A percentile compares a stretch with the other conserved stretches of the same genome.
Conservation (phyloP, 345 rosid species). For the Brassica cretica region DNA sequence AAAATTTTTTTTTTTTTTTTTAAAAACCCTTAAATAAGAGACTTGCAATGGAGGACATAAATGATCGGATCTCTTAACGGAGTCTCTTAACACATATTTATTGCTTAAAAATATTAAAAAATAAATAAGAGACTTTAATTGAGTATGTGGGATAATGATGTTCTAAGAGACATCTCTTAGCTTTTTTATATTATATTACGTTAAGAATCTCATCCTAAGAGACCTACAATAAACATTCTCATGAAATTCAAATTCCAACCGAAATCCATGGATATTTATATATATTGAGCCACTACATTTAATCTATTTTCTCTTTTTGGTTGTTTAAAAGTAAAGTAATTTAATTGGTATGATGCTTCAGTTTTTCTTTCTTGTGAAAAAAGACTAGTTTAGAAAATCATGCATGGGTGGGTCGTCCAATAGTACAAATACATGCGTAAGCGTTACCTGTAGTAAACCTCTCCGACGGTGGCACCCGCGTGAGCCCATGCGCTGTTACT, state of each 20-base stretch:
- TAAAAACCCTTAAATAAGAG: no score
- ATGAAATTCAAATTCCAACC: not conserved
- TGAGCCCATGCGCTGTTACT: constrained; percentile 69
- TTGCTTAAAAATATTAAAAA: no score
- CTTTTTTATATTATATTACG: no score
- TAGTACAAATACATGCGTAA: constrained; percentile 1
- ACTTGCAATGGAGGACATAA: no score
- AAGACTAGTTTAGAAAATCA: not conserved
- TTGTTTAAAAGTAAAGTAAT: not conserved
- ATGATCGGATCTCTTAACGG: no score
- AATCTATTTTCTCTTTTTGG: not conserved
- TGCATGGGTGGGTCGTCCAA: not conserved
- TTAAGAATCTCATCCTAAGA: no score
- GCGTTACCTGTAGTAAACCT: constrained; percentile 46
- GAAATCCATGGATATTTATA: not conserved
- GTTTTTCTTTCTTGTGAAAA: not conserved
- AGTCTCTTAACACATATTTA: no score
- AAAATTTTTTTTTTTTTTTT: no score
- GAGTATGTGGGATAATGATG: no score
- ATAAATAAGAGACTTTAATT: no score
- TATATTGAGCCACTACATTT: not conserved
- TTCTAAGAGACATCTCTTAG: no score
- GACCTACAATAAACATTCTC: no score
- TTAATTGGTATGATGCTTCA: not conserved
- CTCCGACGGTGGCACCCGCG: constrained; percentile 76